Evolutionary conservation across 2,329 filamentous ascomycete genomes (phyloP).

Genomic region (Ploettnerulaceae sp.): DNA sequence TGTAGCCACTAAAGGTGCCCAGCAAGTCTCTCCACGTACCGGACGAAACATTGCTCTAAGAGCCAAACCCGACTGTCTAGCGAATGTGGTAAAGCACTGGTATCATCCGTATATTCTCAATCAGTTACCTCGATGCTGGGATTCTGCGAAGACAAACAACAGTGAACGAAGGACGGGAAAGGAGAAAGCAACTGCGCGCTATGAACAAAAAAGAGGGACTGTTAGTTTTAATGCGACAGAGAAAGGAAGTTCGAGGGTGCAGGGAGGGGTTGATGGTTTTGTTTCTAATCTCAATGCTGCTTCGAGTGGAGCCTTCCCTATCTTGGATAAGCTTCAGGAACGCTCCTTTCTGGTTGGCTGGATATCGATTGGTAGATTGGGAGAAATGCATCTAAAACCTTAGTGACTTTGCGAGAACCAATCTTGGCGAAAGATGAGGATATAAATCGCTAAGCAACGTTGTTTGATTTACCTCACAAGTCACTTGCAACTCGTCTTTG

Average conservation of each 20-base stretch:
- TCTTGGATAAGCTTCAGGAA: not conserved
- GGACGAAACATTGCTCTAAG: slow-evolving; percentile 6
- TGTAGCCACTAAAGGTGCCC: slow-evolving; percentile 37
- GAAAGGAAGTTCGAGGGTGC: not conserved
- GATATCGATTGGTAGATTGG: not conserved
- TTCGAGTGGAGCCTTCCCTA: not conserved
- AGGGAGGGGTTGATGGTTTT: not conserved
- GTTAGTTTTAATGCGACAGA: not conserved
- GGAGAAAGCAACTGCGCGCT: too few species aligned
- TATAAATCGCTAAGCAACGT: not conserved
- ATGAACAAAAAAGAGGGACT: slow-evolving; percentile 5
- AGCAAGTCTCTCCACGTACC: slow-evolving; percentile 36
- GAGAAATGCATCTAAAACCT: not conserved
- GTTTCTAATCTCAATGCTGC: slow-evolving; percentile 1
- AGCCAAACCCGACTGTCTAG: not conserved
- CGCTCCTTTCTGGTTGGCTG: not conserved
- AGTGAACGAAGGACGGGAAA: not conserved
- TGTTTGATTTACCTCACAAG: too few species aligned
- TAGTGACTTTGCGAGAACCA: not conserved
- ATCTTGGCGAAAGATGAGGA: not conserved
- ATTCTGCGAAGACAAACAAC: not conserved
- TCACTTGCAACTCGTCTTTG: too few species aligned
- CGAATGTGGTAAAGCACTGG: not conserved
- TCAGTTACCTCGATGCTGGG: not conserved
- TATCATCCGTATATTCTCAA: not conserved